A percentile compares a stretch with the other conserved stretches of the same genome.
These are phyloP conservation scores for Boletus subcaerulescens DNA, from an alignment of 768 basidiomycete species.

Conservation along the genomic window DNA sequence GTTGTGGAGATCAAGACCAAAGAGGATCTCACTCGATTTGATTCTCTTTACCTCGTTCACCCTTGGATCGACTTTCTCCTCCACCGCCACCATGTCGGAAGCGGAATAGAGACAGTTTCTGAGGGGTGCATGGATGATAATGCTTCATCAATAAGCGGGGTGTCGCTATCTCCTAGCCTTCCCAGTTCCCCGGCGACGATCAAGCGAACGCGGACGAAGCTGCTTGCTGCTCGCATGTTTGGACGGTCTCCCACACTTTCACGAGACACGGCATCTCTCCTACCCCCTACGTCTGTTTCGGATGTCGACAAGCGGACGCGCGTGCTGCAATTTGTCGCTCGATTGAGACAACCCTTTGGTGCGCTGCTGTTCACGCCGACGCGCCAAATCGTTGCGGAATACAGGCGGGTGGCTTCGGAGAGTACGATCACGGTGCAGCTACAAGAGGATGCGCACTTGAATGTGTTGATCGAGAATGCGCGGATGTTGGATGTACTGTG, in stretches of 20 bases:
- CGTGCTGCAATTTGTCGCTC: neutral
- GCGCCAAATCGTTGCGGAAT: neutral
- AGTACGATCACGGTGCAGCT: conserved; percentile 8
- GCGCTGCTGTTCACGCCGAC: conserved; percentile 5
- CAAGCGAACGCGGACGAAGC: neutral
- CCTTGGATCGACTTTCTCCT: conserved; percentile 17
- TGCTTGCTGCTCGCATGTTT: neutral
- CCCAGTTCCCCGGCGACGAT: neutral
- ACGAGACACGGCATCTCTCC: neutral
- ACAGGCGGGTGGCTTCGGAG: conserved; percentile 14
- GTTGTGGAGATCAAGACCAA: conserved; percentile 2
- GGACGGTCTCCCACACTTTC: neutral
- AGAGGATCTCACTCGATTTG: conserved; percentile 4
- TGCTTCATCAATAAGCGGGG: neutral
- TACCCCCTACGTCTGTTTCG: neutral
- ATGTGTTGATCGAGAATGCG: neutral
- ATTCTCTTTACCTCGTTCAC: conserved; percentile 6
- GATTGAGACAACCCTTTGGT: conserved; percentile 2
- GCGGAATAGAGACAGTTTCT: neutral
- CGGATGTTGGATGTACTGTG: conserved; percentile 9
- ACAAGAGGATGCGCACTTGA: neutral
- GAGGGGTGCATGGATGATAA: neutral
- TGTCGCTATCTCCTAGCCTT: too few relatives aligned
- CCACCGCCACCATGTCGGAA: neutral
- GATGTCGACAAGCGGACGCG: neutral